Evolutionary conservation across 371 early-diverging fungal genomes (phyloP), one percentile per base, ranked within the genome.

Genomic region (Lichtheimia ornata): DNA sequence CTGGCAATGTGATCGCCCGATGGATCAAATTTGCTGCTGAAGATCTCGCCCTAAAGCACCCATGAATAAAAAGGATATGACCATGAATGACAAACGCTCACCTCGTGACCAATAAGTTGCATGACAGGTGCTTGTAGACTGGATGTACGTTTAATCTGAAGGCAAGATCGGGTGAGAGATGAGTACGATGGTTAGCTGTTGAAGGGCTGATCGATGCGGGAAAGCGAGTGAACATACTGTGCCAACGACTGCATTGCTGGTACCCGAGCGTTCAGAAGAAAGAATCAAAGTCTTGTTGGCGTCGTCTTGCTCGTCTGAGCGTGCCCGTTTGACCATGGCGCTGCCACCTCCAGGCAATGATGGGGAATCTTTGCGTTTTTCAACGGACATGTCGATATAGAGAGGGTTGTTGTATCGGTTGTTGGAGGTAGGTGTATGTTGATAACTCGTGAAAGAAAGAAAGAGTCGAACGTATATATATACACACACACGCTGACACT

Each of bases 101-200:
- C 86, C 62, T 77, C 72, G 66, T 95, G 95, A 0, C 96, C 96
- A 14, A 84, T 82, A 25, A 96, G 71, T 45, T 87, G 89, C 91
- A 96, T 93, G 28, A 94, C 95, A 25, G 97, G 96, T 7, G 91
- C 92, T 67, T 86, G 84, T 58, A 97, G 81, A 5, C 86, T 85
- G 1, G 96, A 96, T 2, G 95, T 93, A 30, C 98, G 85, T 65
- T 86, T 88, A 22, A 89, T 83, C 83, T 90, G 76, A 9, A 25
- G 24, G 20, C 24, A 25, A 28, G 52, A 15, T 18, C 54, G 40
- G 43, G 7, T 25, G 35, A 35, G 35, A 35, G 35, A 35, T 9
- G 35, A 11, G 9, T 35, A 7, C 9, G 9, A 35, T 35, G 11
- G 35, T 28, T 28, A 28, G 28, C 7, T 28, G 28, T 28, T 28